Conservation (phyloP, 768 basidiomycete genomes). For the Macrolepiota fuliginosa region DNA sequence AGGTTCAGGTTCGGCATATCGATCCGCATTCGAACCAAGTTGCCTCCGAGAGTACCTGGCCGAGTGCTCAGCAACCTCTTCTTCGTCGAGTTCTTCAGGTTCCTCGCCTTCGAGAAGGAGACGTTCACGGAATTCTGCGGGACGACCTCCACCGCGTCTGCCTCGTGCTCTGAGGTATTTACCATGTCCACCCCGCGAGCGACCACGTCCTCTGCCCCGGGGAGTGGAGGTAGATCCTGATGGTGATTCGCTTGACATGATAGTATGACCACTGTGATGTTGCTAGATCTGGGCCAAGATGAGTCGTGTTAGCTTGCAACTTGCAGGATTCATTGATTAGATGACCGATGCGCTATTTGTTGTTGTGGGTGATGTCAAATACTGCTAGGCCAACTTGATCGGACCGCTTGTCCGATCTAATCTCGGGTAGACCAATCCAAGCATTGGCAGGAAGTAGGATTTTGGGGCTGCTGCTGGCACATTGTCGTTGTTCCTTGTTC, state of each 20-base stretch:
- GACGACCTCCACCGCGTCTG: constrained; percentile 53
- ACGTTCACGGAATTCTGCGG: constrained; percentile 63
- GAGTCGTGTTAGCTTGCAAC: no score
- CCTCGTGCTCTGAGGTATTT: constrained; percentile 76
- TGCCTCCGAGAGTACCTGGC: constrained; percentile 55
- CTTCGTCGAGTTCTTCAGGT: constrained; percentile 38
- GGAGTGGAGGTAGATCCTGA: constrained; percentile 10
- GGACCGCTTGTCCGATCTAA: no score
- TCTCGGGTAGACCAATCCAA: no score
- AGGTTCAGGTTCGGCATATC: constrained; percentile 69
- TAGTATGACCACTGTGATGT: no score
- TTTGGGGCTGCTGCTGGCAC: no score
- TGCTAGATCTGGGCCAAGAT: no score
- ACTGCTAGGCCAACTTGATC: no score
- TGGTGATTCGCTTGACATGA: constrained; percentile 8
- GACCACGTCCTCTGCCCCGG: constrained; percentile 50
- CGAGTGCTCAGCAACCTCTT: constrained; percentile 48
- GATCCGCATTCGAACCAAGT: constrained; percentile 68
- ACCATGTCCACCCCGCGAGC: constrained; percentile 66
- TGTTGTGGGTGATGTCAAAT: no score
- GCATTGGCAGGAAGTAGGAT: no score
- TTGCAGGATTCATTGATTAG: no score
- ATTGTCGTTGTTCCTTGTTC: no score
- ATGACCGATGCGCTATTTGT: no score
- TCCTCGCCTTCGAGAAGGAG: constrained; percentile 61